Evolutionary conservation across 345 rosid species (phyloP), one percentile per base, ranked within the genome.

Genomic region (Schrenkiella parvula): DNA sequence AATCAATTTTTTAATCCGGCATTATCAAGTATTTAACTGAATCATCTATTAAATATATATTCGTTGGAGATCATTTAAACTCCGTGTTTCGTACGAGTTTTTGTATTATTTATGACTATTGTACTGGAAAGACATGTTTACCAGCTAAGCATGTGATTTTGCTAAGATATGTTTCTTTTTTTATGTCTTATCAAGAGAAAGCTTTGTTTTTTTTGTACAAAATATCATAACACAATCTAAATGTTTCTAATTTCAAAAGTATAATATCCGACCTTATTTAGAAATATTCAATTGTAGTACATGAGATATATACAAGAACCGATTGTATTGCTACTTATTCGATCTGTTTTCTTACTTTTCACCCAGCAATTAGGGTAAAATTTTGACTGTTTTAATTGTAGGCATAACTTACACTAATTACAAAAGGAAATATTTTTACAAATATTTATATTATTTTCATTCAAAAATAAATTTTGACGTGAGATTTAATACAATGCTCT

Each of bases 1-100:
- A 34, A 57, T 51, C 48, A 63, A 35, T 69, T 78, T 72, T 64
- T 43, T 26, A 35, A 46, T 52, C 34, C 26, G 14, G n/a, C 9
- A 42, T 48, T 21, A 63, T 65, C 17, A 50, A 18, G 14, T 39
- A 10, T 23, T 68, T 72, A 47, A 71, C 73, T 64, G 68, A 70
- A 64, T 59, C 18, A 51, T 59, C 38, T 76, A 61, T 26, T 47
- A 15, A 61, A 43, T 9, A 35, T 44, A 34, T 32, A 21, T 53
- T n/a, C 58, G 62, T 39, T 74, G 17, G 51, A 48, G 67, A 38
- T 63, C 66, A 54, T 64, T 34, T 72, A 46, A 67, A 64, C 79
- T 77, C 74, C 80, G 60, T 84, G 86, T 79, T 55, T 29, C 53
- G 80, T 80, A 79, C 84, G 78, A 80, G 70, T 53, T 58, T 64